Conservation (phyloP, 1,139 yeast species). For the Candida pseudocylindracea region DNA sequence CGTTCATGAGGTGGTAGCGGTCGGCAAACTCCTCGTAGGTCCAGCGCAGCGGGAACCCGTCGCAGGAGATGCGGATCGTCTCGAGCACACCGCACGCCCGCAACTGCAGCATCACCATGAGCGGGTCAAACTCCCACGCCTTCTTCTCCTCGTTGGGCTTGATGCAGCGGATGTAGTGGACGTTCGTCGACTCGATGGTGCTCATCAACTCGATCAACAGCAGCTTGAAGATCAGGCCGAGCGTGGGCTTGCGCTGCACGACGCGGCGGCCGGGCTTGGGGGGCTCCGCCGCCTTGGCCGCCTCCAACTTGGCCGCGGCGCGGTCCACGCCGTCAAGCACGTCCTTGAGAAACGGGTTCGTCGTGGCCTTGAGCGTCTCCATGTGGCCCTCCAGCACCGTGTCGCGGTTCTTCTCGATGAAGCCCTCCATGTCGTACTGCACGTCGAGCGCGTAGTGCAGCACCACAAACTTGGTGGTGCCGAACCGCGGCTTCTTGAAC, state of each 20-base stretch:
- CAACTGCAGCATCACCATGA: constrained; percentile 86
- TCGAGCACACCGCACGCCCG: constrained; percentile 98
- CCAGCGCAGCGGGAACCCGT: constrained; percentile 96
- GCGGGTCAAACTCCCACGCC: constrained; percentile 92
- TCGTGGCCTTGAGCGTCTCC: constrained; percentile 54
- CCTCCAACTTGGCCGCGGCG: constrained; percentile 17
- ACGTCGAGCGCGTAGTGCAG: constrained; percentile 93
- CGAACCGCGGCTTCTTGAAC: constrained; percentile 87
- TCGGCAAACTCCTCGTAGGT: constrained; percentile 84
- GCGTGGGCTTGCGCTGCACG: constrained; percentile 41
- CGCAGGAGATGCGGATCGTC: constrained; percentile 90
- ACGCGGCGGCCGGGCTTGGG: constrained; percentile 1
- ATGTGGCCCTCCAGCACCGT: constrained; percentile 92
- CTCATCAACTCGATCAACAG: constrained; percentile 84
- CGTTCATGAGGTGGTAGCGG: constrained; percentile 66
- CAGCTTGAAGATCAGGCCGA: constrained; percentile 84
- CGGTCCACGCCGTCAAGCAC: constrained; percentile 47
- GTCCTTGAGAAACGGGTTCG: constrained; percentile 38
- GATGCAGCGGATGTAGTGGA: constrained; percentile 91
- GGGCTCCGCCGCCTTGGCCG: constrained; percentile 15
- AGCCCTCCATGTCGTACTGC: constrained; percentile 80
- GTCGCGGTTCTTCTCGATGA: constrained; percentile 91
- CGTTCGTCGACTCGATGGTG: constrained; percentile 85
- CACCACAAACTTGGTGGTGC: constrained; percentile 77
- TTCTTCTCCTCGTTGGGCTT: constrained; percentile 87